Base-by-base conservation (phyloP, 768 basidiomycete genomes). In the Termitomyces sp. region DNA sequence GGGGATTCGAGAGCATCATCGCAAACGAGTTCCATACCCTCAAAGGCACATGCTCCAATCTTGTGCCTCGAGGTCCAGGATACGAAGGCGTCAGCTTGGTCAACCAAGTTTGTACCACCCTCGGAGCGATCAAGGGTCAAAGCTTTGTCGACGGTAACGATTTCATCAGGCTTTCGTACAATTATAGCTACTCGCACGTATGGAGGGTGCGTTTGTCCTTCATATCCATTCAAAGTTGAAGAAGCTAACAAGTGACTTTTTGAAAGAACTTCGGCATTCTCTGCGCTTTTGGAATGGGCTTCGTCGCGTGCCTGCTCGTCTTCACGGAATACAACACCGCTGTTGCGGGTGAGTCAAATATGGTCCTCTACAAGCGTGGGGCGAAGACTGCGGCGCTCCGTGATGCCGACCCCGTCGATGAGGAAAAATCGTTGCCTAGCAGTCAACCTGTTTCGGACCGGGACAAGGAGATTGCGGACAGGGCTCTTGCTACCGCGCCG, bases 11-110 rank as follows among this genome's bases (percentile, higher is more conserved):
- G 62, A 79, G 82, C 0, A 71, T 94, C 45, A 79, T 96, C 70
- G 79, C 84, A 22, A 96, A 94, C 73, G 92, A 96, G 71, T 94
- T 95, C 74, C 85, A 82, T 65, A 87, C 83, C 0, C 73, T 90
- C 7, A 72, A 89, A 22, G 91, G 88, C 49, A 68, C 74, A 15
- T 89, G 88, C 67, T 75, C 87, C 28, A 71, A 76, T 44, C 74
- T 90, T 15, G 84, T 87, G 0, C 87, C 90, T 4, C 78, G 75
- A 3, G 89, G 89, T 0, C 75, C 87, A 0, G 84, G 84, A 0
- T 91, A 91, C 63, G 82, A 82, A 64, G 75, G 76, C 20, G 70
- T 88, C 44, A 71, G 78, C 3, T 64, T 88, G 16, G 71, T 65
- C 1, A 91, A 94, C 69, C 92, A 93, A 73, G 88, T 89, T 1